phyloP scores from a whole-genome alignment of 108 stramenopile genomes.

The Cyclotella atomus region DNA sequence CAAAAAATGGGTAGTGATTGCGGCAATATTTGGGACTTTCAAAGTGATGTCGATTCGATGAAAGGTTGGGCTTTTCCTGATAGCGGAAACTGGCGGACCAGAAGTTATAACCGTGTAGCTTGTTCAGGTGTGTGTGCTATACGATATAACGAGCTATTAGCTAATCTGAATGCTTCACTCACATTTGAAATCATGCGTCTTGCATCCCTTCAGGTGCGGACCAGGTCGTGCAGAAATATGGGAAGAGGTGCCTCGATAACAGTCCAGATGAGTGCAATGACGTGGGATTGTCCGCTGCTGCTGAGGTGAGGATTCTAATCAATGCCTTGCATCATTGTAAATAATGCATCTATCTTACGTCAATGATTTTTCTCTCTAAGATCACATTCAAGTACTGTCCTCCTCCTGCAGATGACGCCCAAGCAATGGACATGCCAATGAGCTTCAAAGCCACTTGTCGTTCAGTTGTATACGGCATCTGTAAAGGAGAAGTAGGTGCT shows the following conservation, averaged over 20 bases:
- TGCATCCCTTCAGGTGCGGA: too few species aligned
- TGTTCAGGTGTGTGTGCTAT: too few species aligned
- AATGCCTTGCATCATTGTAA: not conserved
- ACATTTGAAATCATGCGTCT: too few species aligned
- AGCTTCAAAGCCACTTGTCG: not conserved
- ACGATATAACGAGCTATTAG: too few species aligned
- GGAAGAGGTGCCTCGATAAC: conserved; percentile 3
- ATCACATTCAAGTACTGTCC: conserved; percentile 1
- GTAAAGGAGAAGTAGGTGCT: not conserved
- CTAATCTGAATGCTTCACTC: too few species aligned
- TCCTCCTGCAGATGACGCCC: not conserved
- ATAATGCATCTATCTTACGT: not conserved
- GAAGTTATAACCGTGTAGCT: conserved; percentile 3
- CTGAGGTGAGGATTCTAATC: not conserved
- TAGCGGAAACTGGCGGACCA: conserved; percentile 2
- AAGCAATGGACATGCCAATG: not conserved
- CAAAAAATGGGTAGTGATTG: not conserved
- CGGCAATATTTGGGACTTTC: not conserved
- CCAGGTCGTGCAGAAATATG: not conserved
- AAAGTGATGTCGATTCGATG: not conserved
- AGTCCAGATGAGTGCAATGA: not conserved
- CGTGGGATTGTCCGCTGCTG: not conserved
- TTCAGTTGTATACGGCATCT: not conserved
- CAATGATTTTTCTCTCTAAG: not conserved
- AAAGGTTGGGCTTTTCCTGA: not conserved